Evolutionary conservation across 352 stramenopile genomes (phyloP).

Genomic region (Globisporangium yorkense): DNA sequence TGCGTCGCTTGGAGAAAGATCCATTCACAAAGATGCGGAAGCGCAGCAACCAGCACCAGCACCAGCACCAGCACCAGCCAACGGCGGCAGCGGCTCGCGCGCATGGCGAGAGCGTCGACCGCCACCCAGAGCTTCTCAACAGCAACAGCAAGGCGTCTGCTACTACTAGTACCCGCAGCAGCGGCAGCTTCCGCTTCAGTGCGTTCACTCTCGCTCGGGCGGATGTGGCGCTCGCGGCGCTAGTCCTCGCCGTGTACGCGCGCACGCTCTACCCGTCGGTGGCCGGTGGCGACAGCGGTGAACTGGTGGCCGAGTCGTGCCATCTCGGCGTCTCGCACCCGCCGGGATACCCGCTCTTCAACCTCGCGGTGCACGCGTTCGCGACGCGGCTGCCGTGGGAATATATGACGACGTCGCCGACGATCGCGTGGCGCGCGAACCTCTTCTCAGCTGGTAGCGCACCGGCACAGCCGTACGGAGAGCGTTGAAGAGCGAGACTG

Average conservation of each 20-base stretch:
- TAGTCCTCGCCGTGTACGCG: slow-evolving; percentile 61
- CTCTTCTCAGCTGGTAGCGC: slow-evolving; percentile 69
- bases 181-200: not conserved
- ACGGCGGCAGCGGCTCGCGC: not conserved
- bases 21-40: not conserved
- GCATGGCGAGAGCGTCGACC: not conserved
- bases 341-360: slow-evolving; percentile 93
- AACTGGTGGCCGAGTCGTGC: slow-evolving; percentile 93
- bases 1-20: too few relatives aligned
- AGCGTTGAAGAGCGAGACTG: not conserved
- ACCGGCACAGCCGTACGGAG: too few relatives aligned
- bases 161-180: not conserved
- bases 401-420: slow-evolving; percentile 8
- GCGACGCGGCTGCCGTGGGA: slow-evolving; percentile 29
- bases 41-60: not conserved
- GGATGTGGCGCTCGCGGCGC: slow-evolving; percentile 2
- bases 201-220: not conserved
- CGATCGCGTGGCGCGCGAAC: slow-evolving; percentile 85
- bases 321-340: slow-evolving; percentile 91
- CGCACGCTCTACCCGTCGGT: slow-evolving; percentile 82
- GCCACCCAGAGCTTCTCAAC: not conserved
- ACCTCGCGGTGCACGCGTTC: slow-evolving; percentile 78
- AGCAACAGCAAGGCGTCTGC: not conserved
- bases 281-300: slow-evolving; percentile 87
- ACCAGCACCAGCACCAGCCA: not conserved